Percentiles rank a stretch among this genome's conserved stretches.
These are phyloP conservation scores for Barnettozyma populi DNA, from an alignment of 805 yeast species.

Conservation along the genomic window DNA sequence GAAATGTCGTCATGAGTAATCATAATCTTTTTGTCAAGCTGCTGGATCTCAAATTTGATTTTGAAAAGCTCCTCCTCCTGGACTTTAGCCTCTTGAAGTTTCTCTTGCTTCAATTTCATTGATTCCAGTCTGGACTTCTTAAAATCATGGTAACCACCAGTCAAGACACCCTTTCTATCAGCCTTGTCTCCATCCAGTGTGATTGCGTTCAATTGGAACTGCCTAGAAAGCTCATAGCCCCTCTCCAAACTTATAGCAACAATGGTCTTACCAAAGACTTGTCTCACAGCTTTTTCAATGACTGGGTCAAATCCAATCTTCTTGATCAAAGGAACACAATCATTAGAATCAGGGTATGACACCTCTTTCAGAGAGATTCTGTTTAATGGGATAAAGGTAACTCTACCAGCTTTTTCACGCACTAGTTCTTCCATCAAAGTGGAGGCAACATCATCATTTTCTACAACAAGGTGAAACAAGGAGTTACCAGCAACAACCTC, in stretches of 20 bases:
- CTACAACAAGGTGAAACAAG: slow-evolving; percentile 85
- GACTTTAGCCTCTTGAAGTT: slow-evolving; percentile 42
- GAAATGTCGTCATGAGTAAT: slow-evolving; percentile 40
- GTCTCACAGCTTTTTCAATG: slow-evolving; percentile 63
- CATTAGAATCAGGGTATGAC: slow-evolving; percentile 55
- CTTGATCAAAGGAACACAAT: slow-evolving; percentile 70
- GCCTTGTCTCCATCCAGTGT: slow-evolving; percentile 92
- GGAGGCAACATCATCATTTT: slow-evolving; percentile 78
- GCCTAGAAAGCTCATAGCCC: slow-evolving; percentile 63
- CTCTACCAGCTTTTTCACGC: slow-evolving; percentile 70
- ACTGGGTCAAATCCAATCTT: slow-evolving; percentile 59
- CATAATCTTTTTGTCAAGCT: slow-evolving; percentile 49
- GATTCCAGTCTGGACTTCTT: slow-evolving; percentile 67
- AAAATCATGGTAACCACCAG: slow-evolving; percentile 82
- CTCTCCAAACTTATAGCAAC: slow-evolving; percentile 65
- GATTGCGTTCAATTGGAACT: slow-evolving; percentile 62
- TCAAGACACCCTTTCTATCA: slow-evolving; percentile 74
- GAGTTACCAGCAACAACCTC: slow-evolving; percentile 88
- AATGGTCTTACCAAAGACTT: slow-evolving; percentile 76
- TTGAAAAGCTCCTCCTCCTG: slow-evolving; percentile 35
- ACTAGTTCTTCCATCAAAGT: slow-evolving; percentile 70
- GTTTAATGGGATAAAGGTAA: slow-evolving; percentile 87
- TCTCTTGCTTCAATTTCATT: slow-evolving; percentile 48
- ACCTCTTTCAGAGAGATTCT: slow-evolving; percentile 42
- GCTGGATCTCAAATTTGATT: slow-evolving; percentile 33